Base-by-base conservation (phyloP, 2,329 filamentous ascomycete genomes). In the Parastagonospora avenae region DNA sequence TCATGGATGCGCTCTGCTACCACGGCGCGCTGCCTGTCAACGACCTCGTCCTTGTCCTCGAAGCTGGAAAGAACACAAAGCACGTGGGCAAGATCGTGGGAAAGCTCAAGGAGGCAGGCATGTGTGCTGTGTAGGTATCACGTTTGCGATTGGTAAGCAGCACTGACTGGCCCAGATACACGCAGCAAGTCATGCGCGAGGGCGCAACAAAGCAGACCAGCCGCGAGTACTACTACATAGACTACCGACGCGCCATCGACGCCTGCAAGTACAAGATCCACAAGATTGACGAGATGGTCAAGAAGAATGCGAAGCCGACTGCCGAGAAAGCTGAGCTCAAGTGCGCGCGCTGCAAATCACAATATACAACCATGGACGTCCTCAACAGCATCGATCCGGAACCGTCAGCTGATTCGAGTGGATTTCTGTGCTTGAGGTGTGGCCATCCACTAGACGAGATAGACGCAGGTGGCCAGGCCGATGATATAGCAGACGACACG, bases 171-270 rank as follows among this genome's bases (percentile, higher is more conserved):
- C 38, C 16, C 52, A 90, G 83, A 65, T 87, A 87, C 72, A 86
- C 87, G 29, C 87, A 91, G 54, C 84, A 87, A 42, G 92, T 96
- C 71, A 79, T 89, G 48, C 87, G 88, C 60, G 89, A 92, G 68
- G 91, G 90, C 44, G 90, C 92, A 52, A 88, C 89, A 50, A 87
- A 92, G 45, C 89, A 91, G 4, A 87, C 89, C 60, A 92, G 89
- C 70, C 85, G 91, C 65, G 96, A 93, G 56, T 99, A 96, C 81
- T 99, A 96, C 78, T 99, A 91, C 76, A 93, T 99, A 71, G 92
- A 97, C 72, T 95, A 95, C 68, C 91, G 94, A 52, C 89, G 91
- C 50, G 91, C 93, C 31, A 91, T 99, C 67, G 94, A 99, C 76
- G 91, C 91, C 42, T 95, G 96, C 76, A 99, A 99, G 74, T 99